phyloP scores from a whole-genome alignment of 2,329 filamentous ascomycete genomes.

The Fusarium sp. region DNA sequence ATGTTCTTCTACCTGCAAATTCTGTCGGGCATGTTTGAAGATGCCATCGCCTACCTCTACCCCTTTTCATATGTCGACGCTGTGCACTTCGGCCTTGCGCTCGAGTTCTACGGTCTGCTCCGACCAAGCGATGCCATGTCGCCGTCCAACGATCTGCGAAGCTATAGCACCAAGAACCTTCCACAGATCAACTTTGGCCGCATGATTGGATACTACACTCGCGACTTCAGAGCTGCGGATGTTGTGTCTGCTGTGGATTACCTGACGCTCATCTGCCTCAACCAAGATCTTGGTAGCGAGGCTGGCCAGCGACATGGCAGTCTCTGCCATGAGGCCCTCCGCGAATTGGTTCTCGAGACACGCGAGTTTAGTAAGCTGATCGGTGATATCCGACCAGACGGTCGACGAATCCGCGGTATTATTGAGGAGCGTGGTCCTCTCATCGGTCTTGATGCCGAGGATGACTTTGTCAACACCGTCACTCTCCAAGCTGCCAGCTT shows the following conservation, averaged over 20 bases:
- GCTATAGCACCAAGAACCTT: conserved; percentile 74
- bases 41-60: conserved; percentile 91
- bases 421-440: conserved; percentile 88
- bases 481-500: conserved; percentile 92
- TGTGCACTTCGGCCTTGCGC: conserved; percentile 91
- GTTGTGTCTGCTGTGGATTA: conserved; percentile 94
- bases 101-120: conserved; percentile 90
- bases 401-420: conserved; percentile 84
- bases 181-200: conserved; percentile 94
- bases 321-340: conserved; percentile 91
- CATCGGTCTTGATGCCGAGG: conserved; percentile 82
- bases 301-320: conserved; percentile 81
- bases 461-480: conserved; percentile 90
- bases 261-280: conserved; percentile 89
- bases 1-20: conserved; percentile 96
- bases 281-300: conserved; percentile 82
- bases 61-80: conserved; percentile 92
- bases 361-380: conserved; percentile 94
- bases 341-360: conserved; percentile 95
- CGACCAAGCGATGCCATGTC: conserved; percentile 85
- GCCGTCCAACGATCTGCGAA: conserved; percentile 77
- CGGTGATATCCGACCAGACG: conserved; percentile 89
- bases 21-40: conserved; percentile 92
- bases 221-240: conserved; percentile 92
- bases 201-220: conserved; percentile 94